Evolutionary conservation across 805 yeast species (phyloP).

Genomic region (Yarrowia sp.): DNA sequence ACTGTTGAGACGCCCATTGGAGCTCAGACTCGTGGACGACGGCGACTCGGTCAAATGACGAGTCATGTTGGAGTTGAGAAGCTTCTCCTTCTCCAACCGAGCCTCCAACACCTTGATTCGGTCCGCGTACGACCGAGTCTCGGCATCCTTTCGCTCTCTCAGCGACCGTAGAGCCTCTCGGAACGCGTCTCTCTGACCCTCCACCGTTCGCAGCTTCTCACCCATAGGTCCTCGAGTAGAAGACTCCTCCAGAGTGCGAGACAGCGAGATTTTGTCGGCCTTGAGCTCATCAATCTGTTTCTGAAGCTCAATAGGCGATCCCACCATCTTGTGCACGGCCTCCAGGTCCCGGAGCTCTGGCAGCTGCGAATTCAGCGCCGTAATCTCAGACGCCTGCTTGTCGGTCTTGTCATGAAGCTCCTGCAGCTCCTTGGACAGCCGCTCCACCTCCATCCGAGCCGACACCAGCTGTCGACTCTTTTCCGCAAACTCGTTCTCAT

Average conservation of each 20-base stretch:
- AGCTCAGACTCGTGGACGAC: background rate
- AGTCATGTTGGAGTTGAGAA: conserved; percentile 18
- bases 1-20: background rate
- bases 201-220: conserved; percentile 38
- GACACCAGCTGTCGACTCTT: conserved; percentile 4
- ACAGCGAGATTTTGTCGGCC: conserved; percentile 37
- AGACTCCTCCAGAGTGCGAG: conserved; percentile 35
- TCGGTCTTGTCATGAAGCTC: conserved; percentile 28
- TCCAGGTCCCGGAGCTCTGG: conserved; percentile 33
- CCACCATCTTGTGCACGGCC: conserved; percentile 31
- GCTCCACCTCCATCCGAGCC: conserved; percentile 29
- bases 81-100: conserved; percentile 33
- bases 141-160: conserved; percentile 41
- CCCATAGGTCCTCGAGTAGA: conserved; percentile 37
- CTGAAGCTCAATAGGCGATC: conserved; percentile 35
- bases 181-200: conserved; percentile 40
- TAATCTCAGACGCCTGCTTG: conserved; percentile 29
- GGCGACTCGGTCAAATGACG: conserved; percentile 19
- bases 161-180: conserved; percentile 42
- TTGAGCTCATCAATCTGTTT: conserved; percentile 37
- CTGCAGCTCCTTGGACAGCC: conserved; percentile 36
- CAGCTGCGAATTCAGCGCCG: conserved; percentile 31
- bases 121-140: conserved; percentile 34
- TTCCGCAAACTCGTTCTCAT: conserved; percentile 23
- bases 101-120: conserved; percentile 36